These are phyloP conservation scores for Acanthamoeba castellanii DNA, from an alignment of 208 protist genomes.

Conservation along the genomic window DNA sequence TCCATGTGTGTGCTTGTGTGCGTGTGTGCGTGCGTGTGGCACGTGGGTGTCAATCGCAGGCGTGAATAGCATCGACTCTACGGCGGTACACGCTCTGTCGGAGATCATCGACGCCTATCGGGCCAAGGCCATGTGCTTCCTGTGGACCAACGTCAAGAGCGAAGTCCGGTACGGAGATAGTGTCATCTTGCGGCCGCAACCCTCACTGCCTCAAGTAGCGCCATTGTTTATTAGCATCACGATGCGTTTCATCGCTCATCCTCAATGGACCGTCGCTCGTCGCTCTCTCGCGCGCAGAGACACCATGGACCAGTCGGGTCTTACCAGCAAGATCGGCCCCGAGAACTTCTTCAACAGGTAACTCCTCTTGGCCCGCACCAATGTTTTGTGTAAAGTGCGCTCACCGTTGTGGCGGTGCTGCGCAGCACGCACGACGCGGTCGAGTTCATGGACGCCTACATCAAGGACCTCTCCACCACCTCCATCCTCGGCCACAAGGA, in stretches of 20 bases:
- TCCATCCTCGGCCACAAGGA: too few species aligned
- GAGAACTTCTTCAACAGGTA: too few species aligned
- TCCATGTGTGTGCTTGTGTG: too few species aligned
- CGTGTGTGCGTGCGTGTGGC: too few species aligned
- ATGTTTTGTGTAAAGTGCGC: too few species aligned
- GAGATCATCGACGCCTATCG: neutral
- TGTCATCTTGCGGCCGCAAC: too few species aligned
- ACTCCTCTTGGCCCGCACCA: too few species aligned
- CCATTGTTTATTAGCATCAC: too few species aligned
- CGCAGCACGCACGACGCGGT: constrained; percentile 50
- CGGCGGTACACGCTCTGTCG: neutral
- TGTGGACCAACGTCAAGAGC: constrained; percentile 38
- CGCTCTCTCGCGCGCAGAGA: neutral
- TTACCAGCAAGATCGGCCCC: neutral
- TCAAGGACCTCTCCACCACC: neutral
- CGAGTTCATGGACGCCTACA: neutral
- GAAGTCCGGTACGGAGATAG: neutral
- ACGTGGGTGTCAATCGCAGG: too few species aligned
- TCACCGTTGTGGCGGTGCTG: neutral
- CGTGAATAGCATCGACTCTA: constrained; percentile 17
- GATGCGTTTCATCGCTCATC: too few species aligned
- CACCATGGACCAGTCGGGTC: constrained; percentile 16
- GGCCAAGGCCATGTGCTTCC: neutral
- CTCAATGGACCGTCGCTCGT: too few species aligned
- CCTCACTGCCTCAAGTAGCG: too few species aligned